Evolutionary conservation across 1,284 basidiomycete species (phyloP).

Genomic region (Tilletia indica): DNA sequence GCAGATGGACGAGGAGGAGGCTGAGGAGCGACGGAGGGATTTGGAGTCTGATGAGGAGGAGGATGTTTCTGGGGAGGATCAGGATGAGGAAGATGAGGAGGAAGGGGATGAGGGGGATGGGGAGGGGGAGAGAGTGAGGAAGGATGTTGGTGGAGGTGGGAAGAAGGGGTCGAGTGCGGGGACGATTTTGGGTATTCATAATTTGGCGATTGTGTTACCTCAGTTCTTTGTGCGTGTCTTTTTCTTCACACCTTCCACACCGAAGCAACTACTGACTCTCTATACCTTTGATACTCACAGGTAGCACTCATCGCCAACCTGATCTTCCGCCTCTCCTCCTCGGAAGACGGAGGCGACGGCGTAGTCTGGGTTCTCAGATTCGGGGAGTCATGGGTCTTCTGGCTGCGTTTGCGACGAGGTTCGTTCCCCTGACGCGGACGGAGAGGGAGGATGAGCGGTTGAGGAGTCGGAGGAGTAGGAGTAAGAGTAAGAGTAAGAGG

Average conservation of each 20-base stretch:
- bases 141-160: neutral
- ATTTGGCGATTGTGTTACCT: slow-evolving; percentile 86
- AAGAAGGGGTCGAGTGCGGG: slow-evolving; percentile 64
- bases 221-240: slow-evolving; percentile 74
- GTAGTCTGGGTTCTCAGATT: slow-evolving; percentile 87
- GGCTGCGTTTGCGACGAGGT: slow-evolving; percentile 42
- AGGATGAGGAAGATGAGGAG: slow-evolving; percentile 15
- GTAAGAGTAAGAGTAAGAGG: too few species aligned
- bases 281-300: neutral
- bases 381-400: slow-evolving; percentile 64
- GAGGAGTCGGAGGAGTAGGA: too few species aligned
- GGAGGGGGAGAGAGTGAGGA: neutral
- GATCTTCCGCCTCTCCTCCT: slow-evolving; percentile 71
- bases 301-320: slow-evolving; percentile 81
- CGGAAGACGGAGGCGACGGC: slow-evolving; percentile 61
- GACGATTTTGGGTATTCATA: slow-evolving; percentile 93
- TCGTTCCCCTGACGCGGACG: slow-evolving; percentile 40
- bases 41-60: slow-evolving; percentile 7
- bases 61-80: slow-evolving; percentile 13
- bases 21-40: slow-evolving; percentile 11
- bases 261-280: too few species aligned
- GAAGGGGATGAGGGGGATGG: neutral
- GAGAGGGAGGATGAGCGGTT: slow-evolving; percentile 21
- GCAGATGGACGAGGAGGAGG: neutral
- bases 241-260: too few species aligned